These are phyloP conservation scores for Salvia hispanica DNA, from an alignment of 257 asterid genomes.

Conservation along the genomic window DNA sequence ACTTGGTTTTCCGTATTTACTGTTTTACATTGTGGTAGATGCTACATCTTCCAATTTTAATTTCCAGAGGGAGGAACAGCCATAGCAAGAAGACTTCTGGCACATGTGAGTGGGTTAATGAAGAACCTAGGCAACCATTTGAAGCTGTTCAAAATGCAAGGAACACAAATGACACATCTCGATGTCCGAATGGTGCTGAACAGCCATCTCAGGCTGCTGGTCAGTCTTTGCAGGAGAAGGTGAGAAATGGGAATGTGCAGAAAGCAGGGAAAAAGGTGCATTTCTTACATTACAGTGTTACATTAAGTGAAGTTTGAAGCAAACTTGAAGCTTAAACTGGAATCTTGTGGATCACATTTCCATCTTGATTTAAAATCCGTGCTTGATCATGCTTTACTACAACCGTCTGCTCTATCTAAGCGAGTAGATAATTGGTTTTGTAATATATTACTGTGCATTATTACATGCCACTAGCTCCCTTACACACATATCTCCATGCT, in stretches of 20 bases:
- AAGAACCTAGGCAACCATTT: conserved; percentile 44
- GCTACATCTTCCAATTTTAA: conserved; percentile 25
- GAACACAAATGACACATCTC: conserved; percentile 41
- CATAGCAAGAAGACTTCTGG: conserved; percentile 49
- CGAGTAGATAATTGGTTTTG: background rate
- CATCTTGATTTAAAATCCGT: background rate
- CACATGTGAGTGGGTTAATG: conserved; percentile 50
- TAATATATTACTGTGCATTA: background rate
- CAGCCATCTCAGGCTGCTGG: conserved; percentile 37
- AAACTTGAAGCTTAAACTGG: conserved; percentile 6
- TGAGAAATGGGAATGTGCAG: conserved; percentile 38
- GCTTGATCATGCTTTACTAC: background rate
- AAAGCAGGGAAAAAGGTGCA: conserved; percentile 48
- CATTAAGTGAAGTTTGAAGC: conserved; percentile 8
- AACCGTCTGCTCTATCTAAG: background rate
- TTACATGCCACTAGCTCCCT: conserved; percentile 8
- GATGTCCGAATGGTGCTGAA: conserved; percentile 37
- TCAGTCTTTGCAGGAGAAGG: conserved; percentile 42
- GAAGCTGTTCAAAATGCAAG: conserved; percentile 46
- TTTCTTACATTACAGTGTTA: conserved; percentile 24
- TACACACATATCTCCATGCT: conserved; percentile 5
- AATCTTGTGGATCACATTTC: background rate
- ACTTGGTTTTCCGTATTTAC: background rate
- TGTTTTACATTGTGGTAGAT: conserved; percentile 4
- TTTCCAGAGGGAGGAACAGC: conserved; percentile 57